Base-by-base conservation (phyloP, 1,284 basidiomycete species). In the Heliocybe sulcata region DNA sequence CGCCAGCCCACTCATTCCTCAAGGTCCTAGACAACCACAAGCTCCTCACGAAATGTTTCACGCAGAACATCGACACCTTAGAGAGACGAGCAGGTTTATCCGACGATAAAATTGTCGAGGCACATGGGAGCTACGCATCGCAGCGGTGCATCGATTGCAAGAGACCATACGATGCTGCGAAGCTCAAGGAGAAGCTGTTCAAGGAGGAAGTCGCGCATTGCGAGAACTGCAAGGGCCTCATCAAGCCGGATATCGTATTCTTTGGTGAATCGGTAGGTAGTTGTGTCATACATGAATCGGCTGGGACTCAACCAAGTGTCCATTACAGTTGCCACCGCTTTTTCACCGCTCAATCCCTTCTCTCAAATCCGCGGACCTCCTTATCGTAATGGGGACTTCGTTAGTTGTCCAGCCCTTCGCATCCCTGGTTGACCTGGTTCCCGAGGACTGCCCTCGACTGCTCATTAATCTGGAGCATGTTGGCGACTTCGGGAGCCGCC, bases 181-280 rank as follows among this genome's bases (percentile, higher is more conserved):
- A 84, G 64, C 87, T 95, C 73, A 79, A 77, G 64, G 68, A 74
- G 11, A 76, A 80, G 6, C 79, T 93, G 27, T 67, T 75, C 53
- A 65, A 72, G 25, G 82, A 82, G 29, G 68, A 78, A 55, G 82
- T 91, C 33, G 84, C 91, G 4, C 73, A 70, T 48, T 94, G 92
- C 66, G 72, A 76, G 54, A 59, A 64, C 8, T 93, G 90, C 63
- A 72, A 71, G 0, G 90, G 90, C 0, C 73, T 92, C 33, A 87
- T 94, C 35, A 95, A 95, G 69, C 94, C 93, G 2, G 89, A 95
- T 64, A 96, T 96, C 50, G 91, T 95, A n/a, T 95, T 97, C 72
- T 96, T 96, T 64, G 94, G 94, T 50, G 94, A 96, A 71, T 63
- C 75, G 45, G 87, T 87, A 63, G 29, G 82, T 70, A 20, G 29